These are phyloP conservation scores for Gamsiella multidivaricata DNA, from an alignment of 192 early-diverging fungal species.

Conservation along the genomic window DNA sequence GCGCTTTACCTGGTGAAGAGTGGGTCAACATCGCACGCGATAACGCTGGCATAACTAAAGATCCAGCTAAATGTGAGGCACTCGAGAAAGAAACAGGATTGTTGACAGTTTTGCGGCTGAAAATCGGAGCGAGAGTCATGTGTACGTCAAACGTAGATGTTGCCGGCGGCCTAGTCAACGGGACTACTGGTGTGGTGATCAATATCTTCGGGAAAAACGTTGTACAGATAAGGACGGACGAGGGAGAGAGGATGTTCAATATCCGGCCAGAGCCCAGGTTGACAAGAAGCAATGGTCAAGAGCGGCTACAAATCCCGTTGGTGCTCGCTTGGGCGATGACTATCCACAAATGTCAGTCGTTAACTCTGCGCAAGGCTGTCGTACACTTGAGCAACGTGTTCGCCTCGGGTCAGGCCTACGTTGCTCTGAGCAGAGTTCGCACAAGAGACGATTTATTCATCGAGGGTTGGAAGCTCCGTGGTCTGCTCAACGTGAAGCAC, in stretches of 20 bases:
- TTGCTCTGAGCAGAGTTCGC: conserved; percentile 15
- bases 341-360: conserved; percentile 9
- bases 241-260: not conserved
- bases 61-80: not conserved
- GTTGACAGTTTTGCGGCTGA: not conserved
- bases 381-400: conserved; percentile 4
- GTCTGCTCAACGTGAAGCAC: not conserved
- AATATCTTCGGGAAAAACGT: not conserved
- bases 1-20: not conserved
- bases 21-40: not conserved
- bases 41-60: not conserved
- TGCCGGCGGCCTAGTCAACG: conserved; percentile 14
- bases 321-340: conserved; percentile 17
- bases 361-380: conserved; percentile 5
- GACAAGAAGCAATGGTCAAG: conserved; percentile 6
- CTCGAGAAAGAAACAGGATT: conserved; percentile 13
- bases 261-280: conserved; percentile 1
- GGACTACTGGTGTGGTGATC: conserved; percentile 8
- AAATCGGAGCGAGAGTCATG: conserved; percentile 19
- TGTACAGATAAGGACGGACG: conserved; percentile 6
- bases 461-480: not conserved
- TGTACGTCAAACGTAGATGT: conserved; percentile 17
- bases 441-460: conserved; percentile 9
- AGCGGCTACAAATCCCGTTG: conserved; percentile 15
- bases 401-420: conserved; percentile 21